Percentiles rank a stretch among this genome's conserved stretches.
These are phyloP conservation scores for Suillus subalutaceus DNA, from an alignment of 768 basidiomycete genomes.

Conservation along the genomic window DNA sequence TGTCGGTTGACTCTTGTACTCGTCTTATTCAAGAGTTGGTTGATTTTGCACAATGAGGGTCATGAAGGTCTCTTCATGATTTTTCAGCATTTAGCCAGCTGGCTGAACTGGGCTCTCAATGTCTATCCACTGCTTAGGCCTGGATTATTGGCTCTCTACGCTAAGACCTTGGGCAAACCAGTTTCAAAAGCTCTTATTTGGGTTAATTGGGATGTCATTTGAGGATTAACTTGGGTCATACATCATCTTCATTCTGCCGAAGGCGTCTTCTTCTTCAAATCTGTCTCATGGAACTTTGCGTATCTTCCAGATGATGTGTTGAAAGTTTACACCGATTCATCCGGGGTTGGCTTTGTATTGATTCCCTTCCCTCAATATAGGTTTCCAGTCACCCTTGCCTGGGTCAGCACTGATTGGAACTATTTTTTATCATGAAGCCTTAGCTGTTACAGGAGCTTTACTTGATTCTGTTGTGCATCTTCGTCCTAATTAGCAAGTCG, in stretches of 20 bases:
- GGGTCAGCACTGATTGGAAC: not conserved
- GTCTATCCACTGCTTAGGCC: too few relatives aligned
- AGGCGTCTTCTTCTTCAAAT: conserved; percentile 31
- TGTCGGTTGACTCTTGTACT: conserved; percentile 13
- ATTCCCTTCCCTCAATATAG: too few relatives aligned
- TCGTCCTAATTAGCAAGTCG: conserved; percentile 8
- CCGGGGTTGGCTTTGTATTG: not conserved
- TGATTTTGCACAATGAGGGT: not conserved
- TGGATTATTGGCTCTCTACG: too few relatives aligned
- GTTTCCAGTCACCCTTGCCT: too few relatives aligned
- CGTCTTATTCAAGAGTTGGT: conserved; percentile 24
- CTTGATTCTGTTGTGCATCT: too few relatives aligned
- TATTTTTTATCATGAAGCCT: conserved; percentile 34
- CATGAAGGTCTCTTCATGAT: fast-evolving
- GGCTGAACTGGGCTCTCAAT: too few relatives aligned
- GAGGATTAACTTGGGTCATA: too few relatives aligned
- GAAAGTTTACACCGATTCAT: conserved; percentile 29
- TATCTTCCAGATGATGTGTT: too few relatives aligned
- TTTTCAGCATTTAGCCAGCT: too few relatives aligned
- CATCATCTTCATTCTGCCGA: not conserved
- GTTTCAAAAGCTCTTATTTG: too few relatives aligned
- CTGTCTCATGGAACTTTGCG: conserved; percentile 17
- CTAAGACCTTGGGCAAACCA: too few relatives aligned
- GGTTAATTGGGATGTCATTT: too few relatives aligned
- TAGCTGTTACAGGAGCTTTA: not conserved